These are phyloP conservation scores for Wallacemonas sp. DNA, from an alignment of 208 protist genomes.

Conservation along the genomic window DNA sequence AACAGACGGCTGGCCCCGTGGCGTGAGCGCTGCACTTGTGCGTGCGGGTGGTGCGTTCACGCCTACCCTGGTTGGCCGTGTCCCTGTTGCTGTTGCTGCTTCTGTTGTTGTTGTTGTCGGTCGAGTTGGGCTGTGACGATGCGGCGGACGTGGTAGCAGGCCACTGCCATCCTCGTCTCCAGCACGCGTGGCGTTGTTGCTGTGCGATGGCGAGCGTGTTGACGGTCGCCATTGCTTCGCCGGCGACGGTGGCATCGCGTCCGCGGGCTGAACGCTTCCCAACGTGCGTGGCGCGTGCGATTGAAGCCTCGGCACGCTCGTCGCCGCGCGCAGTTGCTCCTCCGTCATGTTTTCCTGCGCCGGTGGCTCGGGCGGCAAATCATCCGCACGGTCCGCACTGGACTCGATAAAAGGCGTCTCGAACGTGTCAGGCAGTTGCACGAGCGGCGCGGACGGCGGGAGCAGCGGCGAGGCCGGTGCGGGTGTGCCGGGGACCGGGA, in stretches of 20 bases:
- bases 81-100: too few species aligned
- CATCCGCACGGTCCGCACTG: conserved; percentile 10
- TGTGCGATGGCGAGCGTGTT: background rate
- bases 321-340: conserved; percentile 15
- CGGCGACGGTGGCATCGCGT: background rate
- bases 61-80: too few species aligned
- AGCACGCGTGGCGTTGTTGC: background rate
- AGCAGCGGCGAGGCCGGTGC: conserved; percentile 2
- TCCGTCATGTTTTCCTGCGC: conserved; percentile 17
- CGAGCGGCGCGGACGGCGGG: background rate
- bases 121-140: too few species aligned
- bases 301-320: conserved; percentile 20
- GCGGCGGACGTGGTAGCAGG: too few species aligned
- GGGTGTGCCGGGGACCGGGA: background rate
- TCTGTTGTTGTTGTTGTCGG: too few species aligned
- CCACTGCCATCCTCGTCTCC: background rate
- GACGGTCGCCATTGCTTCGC: background rate
- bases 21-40: too few species aligned
- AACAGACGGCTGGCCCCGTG: too few species aligned
- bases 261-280: background rate
- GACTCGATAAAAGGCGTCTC: conserved; percentile 42
- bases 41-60: too few species aligned
- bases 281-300: background rate
- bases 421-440: conserved; percentile 43
- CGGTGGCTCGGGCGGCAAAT: background rate